Evolutionary conservation across 108 stramenopile genomes (phyloP).

Genomic region (Skeletonema grethae): DNA sequence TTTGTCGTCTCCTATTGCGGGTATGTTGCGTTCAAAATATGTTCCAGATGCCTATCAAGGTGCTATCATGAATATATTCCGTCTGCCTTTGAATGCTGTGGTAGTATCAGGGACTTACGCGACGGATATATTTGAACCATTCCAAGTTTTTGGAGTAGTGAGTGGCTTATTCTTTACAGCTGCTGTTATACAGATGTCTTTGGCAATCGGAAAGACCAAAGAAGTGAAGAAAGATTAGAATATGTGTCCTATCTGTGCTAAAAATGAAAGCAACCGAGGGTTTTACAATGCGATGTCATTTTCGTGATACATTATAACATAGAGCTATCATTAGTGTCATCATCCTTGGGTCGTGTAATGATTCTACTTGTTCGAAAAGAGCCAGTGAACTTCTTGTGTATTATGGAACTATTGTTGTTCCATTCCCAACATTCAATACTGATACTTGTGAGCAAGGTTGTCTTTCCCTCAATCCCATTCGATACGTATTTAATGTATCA

Average conservation of each 20-base stretch:
- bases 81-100: conserved; percentile 93
- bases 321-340: too few relatives aligned
- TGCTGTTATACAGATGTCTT: conserved; percentile 70
- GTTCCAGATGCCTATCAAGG: conserved; percentile 93
- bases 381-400: too few relatives aligned
- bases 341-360: too few relatives aligned
- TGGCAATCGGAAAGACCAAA: conserved; percentile 55
- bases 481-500: conserved; percentile 70
- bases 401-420: conserved; percentile 34
- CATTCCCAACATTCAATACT: conserved; percentile 52
- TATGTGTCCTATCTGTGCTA: not conserved
- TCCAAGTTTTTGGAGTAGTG: conserved; percentile 69
- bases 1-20: conserved; percentile 94
- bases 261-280: too few relatives aligned
- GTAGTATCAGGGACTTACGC: conserved; percentile 90
- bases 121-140: conserved; percentile 77
- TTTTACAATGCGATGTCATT: too few relatives aligned
- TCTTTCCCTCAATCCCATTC: conserved; percentile 45
- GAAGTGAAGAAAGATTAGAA: conserved; percentile 46
- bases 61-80: conserved; percentile 94
- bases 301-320: too few relatives aligned
- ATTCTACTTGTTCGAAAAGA: too few relatives aligned
- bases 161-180: conserved; percentile 74
- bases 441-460: not conserved
- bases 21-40: conserved; percentile 91